A percentile compares a stretch with the other conserved stretches of the same genome.
Evolutionary conservation across 2,329 filamentous ascomycete genomes (phyloP).

Genomic region (Xylaria digitata): DNA sequence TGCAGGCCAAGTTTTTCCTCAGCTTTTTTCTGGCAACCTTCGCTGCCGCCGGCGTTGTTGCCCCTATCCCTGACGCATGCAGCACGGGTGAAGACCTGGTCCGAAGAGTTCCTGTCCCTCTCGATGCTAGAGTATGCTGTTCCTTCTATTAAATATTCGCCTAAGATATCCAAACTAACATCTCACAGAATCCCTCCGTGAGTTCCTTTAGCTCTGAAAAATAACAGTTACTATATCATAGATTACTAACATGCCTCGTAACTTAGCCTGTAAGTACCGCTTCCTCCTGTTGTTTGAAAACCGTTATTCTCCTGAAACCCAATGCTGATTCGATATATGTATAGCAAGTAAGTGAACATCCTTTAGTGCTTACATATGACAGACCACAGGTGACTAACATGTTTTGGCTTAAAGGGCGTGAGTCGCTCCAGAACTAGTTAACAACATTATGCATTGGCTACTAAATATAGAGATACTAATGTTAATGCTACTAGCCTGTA

Average conservation of each 20-base stretch:
- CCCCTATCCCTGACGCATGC: constrained; percentile 20
- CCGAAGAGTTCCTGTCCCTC: constrained; percentile 25
- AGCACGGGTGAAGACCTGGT: constrained; percentile 17
- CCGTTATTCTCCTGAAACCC: not conserved
- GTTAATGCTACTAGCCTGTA: not conserved
- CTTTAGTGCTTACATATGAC: not conserved
- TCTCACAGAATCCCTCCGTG: not conserved
- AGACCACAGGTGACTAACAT: constrained; percentile 1
- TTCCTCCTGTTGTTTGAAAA: not conserved
- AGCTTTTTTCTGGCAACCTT: constrained; percentile 1
- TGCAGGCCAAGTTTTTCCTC: constrained; percentile 2
- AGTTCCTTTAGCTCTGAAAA: not conserved
- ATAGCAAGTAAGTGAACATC: constrained; percentile 4
- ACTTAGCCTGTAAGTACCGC: not conserved
- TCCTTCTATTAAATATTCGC: not conserved
- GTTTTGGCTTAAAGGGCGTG: constrained; percentile 1
- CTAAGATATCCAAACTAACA: constrained; percentile 1
- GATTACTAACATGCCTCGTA: not conserved
- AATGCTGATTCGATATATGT: not conserved
- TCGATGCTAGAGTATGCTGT: constrained; percentile 19
- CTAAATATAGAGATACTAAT: constrained; percentile 6
- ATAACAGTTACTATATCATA: constrained; percentile 3
- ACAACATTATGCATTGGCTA: not conserved
- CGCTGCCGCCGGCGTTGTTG: constrained; percentile 20
- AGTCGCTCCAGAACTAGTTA: constrained; percentile 1